These are phyloP conservation scores for Lecanicillium sp. DNA, from an alignment of 2,329 filamentous ascomycete genomes.

Conservation along the genomic window DNA sequence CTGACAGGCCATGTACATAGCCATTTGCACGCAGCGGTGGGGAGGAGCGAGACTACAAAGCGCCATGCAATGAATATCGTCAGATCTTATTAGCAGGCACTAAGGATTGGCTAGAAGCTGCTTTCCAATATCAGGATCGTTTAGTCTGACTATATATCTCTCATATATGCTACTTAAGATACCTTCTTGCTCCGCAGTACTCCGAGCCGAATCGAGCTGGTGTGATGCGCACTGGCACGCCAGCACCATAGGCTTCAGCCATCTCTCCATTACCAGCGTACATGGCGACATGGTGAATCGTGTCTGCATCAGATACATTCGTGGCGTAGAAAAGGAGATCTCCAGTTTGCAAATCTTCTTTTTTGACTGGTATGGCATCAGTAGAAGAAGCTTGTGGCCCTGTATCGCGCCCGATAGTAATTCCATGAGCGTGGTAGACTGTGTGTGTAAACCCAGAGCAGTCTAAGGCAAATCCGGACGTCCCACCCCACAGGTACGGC, in stretches of 20 bases:
- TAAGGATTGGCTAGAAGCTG: too few relatives aligned
- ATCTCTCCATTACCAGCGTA: constrained; percentile 3
- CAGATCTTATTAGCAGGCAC: too few relatives aligned
- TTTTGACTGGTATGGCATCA: background rate
- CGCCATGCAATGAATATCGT: too few relatives aligned
- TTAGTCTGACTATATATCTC: too few relatives aligned
- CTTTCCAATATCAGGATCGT: too few relatives aligned
- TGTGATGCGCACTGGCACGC: background rate
- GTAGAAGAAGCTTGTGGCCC: constrained; percentile 2
- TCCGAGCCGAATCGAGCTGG: constrained; percentile 1
- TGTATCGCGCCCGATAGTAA: constrained; percentile 3
- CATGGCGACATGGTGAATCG: constrained; percentile 6
- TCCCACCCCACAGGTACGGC: constrained; percentile 4
- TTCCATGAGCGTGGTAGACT: constrained; percentile 3
- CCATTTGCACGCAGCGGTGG: too few relatives aligned
- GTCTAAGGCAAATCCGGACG: constrained; percentile 3
- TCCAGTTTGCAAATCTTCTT: background rate
- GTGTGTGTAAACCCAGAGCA: constrained; percentile 5
- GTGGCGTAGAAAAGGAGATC: constrained; percentile 3
- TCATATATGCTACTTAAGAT: background rate
- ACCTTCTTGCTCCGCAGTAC: constrained; percentile 3
- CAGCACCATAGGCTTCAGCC: constrained; percentile 2
- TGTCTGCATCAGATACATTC: background rate
- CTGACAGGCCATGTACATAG: too few relatives aligned
- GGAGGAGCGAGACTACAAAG: too few relatives aligned